Evolutionary conservation across 352 stramenopile species (phyloP).

Genomic region (Bremia lactucae): DNA sequence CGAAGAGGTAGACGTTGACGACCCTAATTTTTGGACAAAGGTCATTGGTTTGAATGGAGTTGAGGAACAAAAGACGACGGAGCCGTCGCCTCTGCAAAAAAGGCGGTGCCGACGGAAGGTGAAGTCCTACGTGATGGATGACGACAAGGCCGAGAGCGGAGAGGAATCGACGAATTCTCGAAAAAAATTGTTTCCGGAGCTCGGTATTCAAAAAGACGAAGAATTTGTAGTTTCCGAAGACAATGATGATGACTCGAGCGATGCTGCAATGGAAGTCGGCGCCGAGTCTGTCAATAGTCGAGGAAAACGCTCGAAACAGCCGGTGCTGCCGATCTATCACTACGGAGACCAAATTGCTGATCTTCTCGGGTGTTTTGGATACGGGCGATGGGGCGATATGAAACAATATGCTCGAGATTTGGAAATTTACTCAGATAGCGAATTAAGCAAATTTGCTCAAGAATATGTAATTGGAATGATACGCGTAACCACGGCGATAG

Average conservation of each 20-base stretch:
- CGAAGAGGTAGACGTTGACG: conserved; percentile 85
- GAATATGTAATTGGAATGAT: conserved; percentile 42
- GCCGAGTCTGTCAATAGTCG: conserved; percentile 30
- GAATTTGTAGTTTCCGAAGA: conserved; percentile 69
- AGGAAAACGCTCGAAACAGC: conserved; percentile 19
- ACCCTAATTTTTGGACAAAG: conserved; percentile 93
- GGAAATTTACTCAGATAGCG: conserved; percentile 26
- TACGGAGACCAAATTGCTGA: conserved; percentile 37
- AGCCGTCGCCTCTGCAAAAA: conserved; percentile 68
- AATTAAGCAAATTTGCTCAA: conserved; percentile 37
- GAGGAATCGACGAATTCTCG: conserved; percentile 26
- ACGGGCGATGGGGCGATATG: conserved; percentile 78
- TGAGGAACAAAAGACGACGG: conserved; percentile 44
- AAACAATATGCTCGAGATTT: conserved; percentile 20
- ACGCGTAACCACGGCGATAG: conserved; percentile 28
- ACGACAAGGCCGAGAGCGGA: conserved; percentile 30
- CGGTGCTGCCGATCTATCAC: conserved; percentile 23
- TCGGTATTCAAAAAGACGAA: conserved; percentile 33
- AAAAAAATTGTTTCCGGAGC: conserved; percentile 18
- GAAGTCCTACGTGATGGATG: conserved; percentile 63
- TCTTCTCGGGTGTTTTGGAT: conserved; percentile 56
- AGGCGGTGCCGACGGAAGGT: conserved; percentile 54
- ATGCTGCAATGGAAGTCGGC: conserved; percentile 31
- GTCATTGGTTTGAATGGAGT: conserved; percentile 80
- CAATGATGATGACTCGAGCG: conserved; percentile 41